Evolutionary conservation across 2,329 filamentous ascomycete species (phyloP), one percentile per base, ranked within the genome.

Genomic region (Ceratocystis destructans): DNA sequence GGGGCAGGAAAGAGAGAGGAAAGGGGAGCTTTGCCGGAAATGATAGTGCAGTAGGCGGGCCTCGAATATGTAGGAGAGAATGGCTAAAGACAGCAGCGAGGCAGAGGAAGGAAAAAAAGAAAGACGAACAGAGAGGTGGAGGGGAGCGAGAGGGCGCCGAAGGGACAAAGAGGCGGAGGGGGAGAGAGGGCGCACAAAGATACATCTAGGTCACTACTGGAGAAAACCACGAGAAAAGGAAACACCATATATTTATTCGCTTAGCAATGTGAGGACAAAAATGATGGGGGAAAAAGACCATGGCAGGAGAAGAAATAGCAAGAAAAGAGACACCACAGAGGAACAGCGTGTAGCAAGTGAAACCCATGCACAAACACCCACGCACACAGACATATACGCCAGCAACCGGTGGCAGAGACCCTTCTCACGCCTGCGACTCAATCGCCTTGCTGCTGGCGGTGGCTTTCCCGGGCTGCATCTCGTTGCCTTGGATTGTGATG

Each of bases 221-320:
- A 31, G 53, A 57, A 31, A 57, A 57, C 53, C 53, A 57, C 53
- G 53, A 57, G 53, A 57, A 57, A 57, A 57, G 53, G 53, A 57
- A 57, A 57, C 53, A 57, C 53, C 28, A 57, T 57, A n/a, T 57
- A 57, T 57, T 57, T 57, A 57, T 57, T 57, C 53, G 53, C 53
- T 57, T 57, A 33, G 17, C 31, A 57, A 57, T 31, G 25, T 15
- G 25, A 31, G n/a, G 53, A 31, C 25, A 31, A 33, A 57, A 57
- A 8, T 15, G n/a, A 15, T 4, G 15, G 48, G 28, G 10, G 12
- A 31, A 48, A 48, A 31, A 25, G 33, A 63, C n/a, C n/a, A 28
- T 28, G 28, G 28, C 28, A 28, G 28, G 28, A 28, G 41, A 55
- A 63, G 41, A 28, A 31, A 31, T 7, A 20, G 62, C 15, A n/a